Evolutionary conservation across 2,329 filamentous ascomycete species (phyloP).

Genomic region (Penicillium sp.): DNA sequence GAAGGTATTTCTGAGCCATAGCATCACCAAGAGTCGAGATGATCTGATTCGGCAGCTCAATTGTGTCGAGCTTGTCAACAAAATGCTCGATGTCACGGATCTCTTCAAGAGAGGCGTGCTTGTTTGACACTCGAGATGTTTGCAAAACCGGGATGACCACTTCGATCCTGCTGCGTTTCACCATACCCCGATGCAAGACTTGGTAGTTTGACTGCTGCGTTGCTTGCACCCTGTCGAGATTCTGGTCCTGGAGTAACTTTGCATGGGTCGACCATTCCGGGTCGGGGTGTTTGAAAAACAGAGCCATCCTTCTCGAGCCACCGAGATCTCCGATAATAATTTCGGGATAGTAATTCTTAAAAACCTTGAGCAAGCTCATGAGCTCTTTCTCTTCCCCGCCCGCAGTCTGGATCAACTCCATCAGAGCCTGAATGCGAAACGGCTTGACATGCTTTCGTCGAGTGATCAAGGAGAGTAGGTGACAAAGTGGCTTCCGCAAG

Average conservation of each 20-base stretch:
- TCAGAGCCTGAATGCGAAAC: constrained; percentile 77
- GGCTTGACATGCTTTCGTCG: constrained; percentile 82
- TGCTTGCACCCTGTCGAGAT: constrained; percentile 50
- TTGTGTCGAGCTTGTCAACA: constrained; percentile 74
- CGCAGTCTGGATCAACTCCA: constrained; percentile 56
- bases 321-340: constrained; percentile 77
- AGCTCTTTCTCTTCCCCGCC: constrained; percentile 75
- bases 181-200: constrained; percentile 61
- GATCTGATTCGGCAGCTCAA: constrained; percentile 82
- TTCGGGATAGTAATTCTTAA: constrained; percentile 89
- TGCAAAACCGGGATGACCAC: constrained; percentile 70
- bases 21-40: constrained; percentile 77
- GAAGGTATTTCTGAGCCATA: constrained; percentile 75
- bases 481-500: constrained; percentile 72
- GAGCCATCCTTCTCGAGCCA: constrained; percentile 43
- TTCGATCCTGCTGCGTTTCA: constrained; percentile 58
- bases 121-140: constrained; percentile 74
- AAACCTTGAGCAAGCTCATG: constrained; percentile 77
- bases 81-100: constrained; percentile 74
- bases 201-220: constrained; percentile 64
- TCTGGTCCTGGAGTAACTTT: constrained; percentile 68
- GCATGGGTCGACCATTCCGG: constrained; percentile 74
- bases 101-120: constrained; percentile 69
- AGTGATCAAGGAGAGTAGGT: constrained; percentile 79
- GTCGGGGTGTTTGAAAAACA: constrained; percentile 69